phyloP scores from a whole-genome alignment of 2,329 filamentous ascomycete species.

The Stemphylium lycopersici region DNA sequence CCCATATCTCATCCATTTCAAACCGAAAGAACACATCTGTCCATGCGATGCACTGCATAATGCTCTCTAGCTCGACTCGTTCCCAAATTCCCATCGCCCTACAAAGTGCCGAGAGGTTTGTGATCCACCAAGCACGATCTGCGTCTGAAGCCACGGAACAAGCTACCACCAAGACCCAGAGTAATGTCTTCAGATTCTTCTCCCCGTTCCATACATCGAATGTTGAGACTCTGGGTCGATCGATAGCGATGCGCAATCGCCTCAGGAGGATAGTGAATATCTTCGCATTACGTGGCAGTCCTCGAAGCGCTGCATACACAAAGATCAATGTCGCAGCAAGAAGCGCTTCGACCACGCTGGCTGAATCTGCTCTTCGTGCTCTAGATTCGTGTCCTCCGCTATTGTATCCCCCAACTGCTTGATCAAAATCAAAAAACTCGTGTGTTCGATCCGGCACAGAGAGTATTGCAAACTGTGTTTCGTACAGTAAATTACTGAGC shows the following conservation, averaged over 20 bases:
- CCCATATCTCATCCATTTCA: slow-evolving; percentile 12
- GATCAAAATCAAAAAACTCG: slow-evolving; percentile 21
- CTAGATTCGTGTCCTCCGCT: slow-evolving; percentile 3
- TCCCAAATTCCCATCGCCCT: neutral
- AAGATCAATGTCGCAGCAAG: slow-evolving; percentile 30
- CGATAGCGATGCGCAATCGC: slow-evolving; percentile 1
- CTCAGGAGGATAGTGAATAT: slow-evolving; percentile 17
- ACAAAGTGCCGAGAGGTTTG: slow-evolving; percentile 19
- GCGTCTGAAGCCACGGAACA: slow-evolving; percentile 13
- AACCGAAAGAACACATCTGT: slow-evolving; percentile 26
- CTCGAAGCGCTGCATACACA: slow-evolving; percentile 28
- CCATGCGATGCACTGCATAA: slow-evolving; percentile 30
- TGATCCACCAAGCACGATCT: slow-evolving; percentile 25
- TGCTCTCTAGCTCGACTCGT: slow-evolving; percentile 13
- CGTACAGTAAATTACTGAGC: slow-evolving; percentile 32
- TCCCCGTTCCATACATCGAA: slow-evolving; percentile 19
- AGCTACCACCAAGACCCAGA: slow-evolving; percentile 31
- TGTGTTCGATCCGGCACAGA: slow-evolving; percentile 27
- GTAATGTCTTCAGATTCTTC: slow-evolving; percentile 26
- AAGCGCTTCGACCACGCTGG: slow-evolving; percentile 25
- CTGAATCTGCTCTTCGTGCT: slow-evolving; percentile 19
- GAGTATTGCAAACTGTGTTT: slow-evolving; percentile 28
- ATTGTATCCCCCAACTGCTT: neutral
- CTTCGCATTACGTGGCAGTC: slow-evolving; percentile 26
- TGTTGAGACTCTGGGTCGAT: neutral